Evolutionary conservation across 768 basidiomycete species (phyloP).

Genomic region (Tulasnella sp.): DNA sequence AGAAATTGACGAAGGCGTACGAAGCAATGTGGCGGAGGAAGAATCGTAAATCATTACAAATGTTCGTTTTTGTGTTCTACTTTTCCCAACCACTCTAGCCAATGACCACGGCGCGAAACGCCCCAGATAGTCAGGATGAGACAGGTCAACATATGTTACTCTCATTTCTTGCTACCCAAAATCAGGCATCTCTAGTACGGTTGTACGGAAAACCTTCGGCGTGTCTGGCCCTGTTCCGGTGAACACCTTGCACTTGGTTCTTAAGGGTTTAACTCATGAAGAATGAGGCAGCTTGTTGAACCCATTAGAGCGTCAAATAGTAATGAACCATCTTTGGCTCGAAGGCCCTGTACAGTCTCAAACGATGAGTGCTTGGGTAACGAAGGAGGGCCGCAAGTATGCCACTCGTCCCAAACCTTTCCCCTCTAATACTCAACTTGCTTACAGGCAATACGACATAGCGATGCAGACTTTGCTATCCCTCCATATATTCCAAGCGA

Average conservation of each 20-base stretch:
- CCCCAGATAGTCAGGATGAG: not conserved
- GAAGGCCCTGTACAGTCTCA: slow-evolving; percentile 56
- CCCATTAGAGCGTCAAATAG: slow-evolving; percentile 68
- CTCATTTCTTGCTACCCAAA: slow-evolving; percentile 70
- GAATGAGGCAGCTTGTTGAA: slow-evolving; percentile 46
- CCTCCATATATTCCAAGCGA: slow-evolving; percentile 53
- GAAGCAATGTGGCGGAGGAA: too few relatives aligned
- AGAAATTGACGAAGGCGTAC: too few relatives aligned
- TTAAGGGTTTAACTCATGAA: not conserved
- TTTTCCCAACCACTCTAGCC: too few relatives aligned
- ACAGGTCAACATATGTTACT: slow-evolving; percentile 31
- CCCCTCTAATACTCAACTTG: slow-evolving; percentile 1
- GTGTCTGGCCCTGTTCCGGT: slow-evolving; percentile 86
- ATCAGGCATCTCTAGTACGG: slow-evolving; percentile 61
- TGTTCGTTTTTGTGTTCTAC: too few relatives aligned
- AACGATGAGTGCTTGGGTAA: slow-evolving; percentile 65
- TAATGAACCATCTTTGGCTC: slow-evolving; percentile 83
- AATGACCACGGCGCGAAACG: not conserved
- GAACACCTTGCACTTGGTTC: slow-evolving; percentile 20
- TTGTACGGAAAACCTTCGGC: slow-evolving; percentile 78
- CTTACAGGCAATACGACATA: slow-evolving; percentile 53
- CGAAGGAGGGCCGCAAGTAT: slow-evolving; percentile 53
- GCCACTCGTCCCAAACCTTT: slow-evolving; percentile 18
- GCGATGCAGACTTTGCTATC: slow-evolving; percentile 50
- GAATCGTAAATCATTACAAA: too few relatives aligned